These are phyloP conservation scores for Pythium biforme DNA, from an alignment of 352 stramenopile species.

Conservation along the genomic window DNA sequence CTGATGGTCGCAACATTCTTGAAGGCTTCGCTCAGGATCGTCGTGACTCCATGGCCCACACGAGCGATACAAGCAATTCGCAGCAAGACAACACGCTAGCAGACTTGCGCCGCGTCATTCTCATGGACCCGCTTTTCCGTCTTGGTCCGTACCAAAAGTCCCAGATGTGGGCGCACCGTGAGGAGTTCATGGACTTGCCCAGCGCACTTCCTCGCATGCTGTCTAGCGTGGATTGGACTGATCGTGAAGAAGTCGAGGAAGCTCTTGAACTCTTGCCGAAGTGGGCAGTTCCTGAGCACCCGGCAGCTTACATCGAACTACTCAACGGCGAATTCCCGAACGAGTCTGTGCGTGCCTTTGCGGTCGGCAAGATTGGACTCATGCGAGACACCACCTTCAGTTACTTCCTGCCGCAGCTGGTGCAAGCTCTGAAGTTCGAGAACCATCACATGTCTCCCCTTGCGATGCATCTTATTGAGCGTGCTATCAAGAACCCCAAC, in stretches of 20 bases:
- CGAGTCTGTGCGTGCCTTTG: slow-evolving; percentile 69
- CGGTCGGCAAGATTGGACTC: slow-evolving; percentile 67
- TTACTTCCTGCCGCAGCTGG: slow-evolving; percentile 87
- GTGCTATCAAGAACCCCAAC: slow-evolving; percentile 87
- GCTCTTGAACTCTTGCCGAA: slow-evolving; percentile 60
- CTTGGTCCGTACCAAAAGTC: slow-evolving; percentile 82
- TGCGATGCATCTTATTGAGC: slow-evolving; percentile 77
- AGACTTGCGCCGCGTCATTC: slow-evolving; percentile 77
- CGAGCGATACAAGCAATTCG: slow-evolving; percentile 55
- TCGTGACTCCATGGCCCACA: slow-evolving; percentile 56
- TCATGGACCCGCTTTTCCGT: slow-evolving; percentile 78
- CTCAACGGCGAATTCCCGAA: slow-evolving; percentile 81
- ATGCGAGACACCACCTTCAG: slow-evolving; percentile 89
- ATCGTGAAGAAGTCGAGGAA: slow-evolving; percentile 67
- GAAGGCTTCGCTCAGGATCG: slow-evolving; percentile 40
- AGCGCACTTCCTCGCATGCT: slow-evolving; percentile 74
- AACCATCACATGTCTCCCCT: slow-evolving; percentile 81
- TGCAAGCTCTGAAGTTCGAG: slow-evolving; percentile 90
- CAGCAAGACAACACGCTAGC: slow-evolving; percentile 47
- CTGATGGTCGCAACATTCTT: slow-evolving; percentile 58
- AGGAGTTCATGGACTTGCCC: slow-evolving; percentile 77
- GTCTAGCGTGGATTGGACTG: slow-evolving; percentile 80
- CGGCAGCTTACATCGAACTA: slow-evolving; percentile 81
- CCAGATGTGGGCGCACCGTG: slow-evolving; percentile 77
- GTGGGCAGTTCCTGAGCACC: slow-evolving; percentile 72